Evolutionary conservation across 495 filamentous ascomycete species (phyloP).

Genomic region (Aspergillus coremiiformis): DNA sequence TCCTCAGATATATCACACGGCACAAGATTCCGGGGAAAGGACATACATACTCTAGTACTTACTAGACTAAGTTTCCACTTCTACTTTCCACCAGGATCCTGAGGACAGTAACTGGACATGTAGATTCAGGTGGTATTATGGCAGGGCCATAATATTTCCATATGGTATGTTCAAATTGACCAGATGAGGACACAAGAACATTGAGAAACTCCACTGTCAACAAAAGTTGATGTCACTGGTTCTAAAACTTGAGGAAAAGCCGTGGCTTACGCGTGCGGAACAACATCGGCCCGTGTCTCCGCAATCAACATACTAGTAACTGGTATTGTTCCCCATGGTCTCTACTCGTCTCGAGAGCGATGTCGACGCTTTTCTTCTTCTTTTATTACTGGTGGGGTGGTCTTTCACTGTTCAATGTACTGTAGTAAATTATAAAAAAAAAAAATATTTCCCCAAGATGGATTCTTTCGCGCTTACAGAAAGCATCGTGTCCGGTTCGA

Average conservation of each 20-base stretch:
- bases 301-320: conserved; percentile 19
- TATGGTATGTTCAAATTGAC: too few species aligned
- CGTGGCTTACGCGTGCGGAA: conserved; percentile 20
- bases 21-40: too few species aligned
- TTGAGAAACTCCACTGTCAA: too few species aligned
- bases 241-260: background rate
- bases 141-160: too few species aligned
- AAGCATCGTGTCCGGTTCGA: conserved; percentile 29
- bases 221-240: too few species aligned
- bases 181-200: too few species aligned
- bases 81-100: too few species aligned
- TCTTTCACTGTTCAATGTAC: background rate
- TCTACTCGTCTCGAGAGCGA: background rate
- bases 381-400: conserved; percentile 17
- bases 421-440: background rate
- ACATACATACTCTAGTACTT: too few species aligned
- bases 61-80: too few species aligned
- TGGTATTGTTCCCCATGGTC: background rate
- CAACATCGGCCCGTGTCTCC: conserved; percentile 22
- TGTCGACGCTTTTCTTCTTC: conserved; percentile 6
- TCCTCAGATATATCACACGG: too few species aligned
- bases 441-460: conserved; percentile 28
- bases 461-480: conserved; percentile 42
- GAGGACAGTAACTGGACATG: too few species aligned
- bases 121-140: too few species aligned